Evolutionary conservation across 345 rosid species (phyloP).

Genomic region (Dimocarpus longan): DNA sequence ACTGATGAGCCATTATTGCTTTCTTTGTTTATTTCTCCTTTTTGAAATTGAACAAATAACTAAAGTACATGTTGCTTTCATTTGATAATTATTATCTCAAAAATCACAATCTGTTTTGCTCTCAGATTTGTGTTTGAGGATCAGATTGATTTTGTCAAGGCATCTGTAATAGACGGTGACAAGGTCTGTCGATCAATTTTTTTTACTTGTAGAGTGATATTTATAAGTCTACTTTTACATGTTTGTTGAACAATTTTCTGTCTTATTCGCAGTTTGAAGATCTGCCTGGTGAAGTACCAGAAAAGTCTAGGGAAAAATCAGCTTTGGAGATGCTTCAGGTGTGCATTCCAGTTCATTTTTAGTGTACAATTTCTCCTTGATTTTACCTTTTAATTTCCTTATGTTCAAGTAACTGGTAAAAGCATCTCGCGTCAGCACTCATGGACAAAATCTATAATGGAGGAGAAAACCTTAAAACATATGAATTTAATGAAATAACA

Average conservation of each 20-base stretch:
- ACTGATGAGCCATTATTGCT: not conserved
- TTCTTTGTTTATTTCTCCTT: not conserved
- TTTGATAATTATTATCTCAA: not conserved
- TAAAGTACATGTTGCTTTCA: not conserved
- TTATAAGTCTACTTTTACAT: constrained; percentile 7
- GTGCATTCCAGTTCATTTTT: constrained; percentile 5
- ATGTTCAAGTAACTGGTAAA: not conserved
- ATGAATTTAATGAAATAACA: not conserved
- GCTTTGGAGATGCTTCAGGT: constrained; percentile 90
- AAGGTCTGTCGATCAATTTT: constrained; percentile 46
- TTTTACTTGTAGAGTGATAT: constrained; percentile 1
- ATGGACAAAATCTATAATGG: not conserved
- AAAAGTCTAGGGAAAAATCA: constrained; percentile 53
- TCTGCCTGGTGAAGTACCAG: constrained; percentile 41
- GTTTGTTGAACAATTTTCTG: not conserved
- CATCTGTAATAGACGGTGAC: constrained; percentile 83
- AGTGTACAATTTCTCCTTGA: not conserved
- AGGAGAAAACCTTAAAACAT: not conserved
- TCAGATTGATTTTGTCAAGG: constrained; percentile 89
- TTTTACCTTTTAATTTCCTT: constrained; percentile 5
- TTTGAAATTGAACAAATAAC: constrained; percentile 1
- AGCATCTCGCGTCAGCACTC: not conserved
- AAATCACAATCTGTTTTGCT: not conserved
- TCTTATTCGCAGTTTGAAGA: constrained; percentile 53
- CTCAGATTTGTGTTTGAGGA: constrained; percentile 90